phyloP scores from a whole-genome alignment of 1,284 basidiomycete genomes.

The Peniophora sp. region DNA sequence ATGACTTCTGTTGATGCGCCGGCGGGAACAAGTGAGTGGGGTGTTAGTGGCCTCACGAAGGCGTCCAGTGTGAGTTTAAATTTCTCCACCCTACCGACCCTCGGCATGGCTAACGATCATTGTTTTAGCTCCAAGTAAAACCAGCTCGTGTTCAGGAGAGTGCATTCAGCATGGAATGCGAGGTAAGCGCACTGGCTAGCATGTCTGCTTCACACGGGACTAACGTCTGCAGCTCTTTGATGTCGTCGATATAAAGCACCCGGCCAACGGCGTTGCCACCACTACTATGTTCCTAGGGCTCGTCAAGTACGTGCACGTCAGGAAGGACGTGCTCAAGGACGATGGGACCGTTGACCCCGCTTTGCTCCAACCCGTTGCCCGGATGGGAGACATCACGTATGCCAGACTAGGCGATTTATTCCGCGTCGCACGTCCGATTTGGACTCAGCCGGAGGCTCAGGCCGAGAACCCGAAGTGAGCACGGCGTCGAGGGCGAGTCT shows the following conservation, averaged over 20 bases:
- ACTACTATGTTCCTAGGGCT: conserved; percentile 58
- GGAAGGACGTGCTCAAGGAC: conserved; percentile 38
- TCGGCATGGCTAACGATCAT: not conserved
- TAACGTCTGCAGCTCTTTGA: conserved; percentile 38
- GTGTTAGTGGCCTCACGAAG: conserved; percentile 59
- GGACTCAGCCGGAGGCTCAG: conserved; percentile 26
- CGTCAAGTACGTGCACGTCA: conserved; percentile 56
- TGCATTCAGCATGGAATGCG: conserved; percentile 69
- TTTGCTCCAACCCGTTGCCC: conserved; percentile 50
- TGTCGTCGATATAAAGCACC: conserved; percentile 44
- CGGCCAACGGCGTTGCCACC: conserved; percentile 32
- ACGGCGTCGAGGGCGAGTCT: no score
- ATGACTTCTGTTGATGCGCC: conserved; percentile 60
- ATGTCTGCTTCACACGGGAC: conserved; percentile 2
- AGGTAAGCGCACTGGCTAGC: conserved; percentile 25
- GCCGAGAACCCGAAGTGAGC: not conserved
- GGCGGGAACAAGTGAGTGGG: conserved; percentile 60
- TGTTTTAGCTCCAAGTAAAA: conserved; percentile 33
- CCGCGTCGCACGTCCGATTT: conserved; percentile 47
- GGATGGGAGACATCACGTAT: conserved; percentile 61
- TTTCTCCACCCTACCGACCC: not conserved
- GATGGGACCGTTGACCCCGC: conserved; percentile 48
- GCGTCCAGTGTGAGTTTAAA: conserved; percentile 41
- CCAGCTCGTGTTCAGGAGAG: conserved; percentile 66
- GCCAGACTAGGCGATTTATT: conserved; percentile 45